Conservation (phyloP, 2,329 filamentous ascomycete species). For the Pestalotiopsis sp. region DNA sequence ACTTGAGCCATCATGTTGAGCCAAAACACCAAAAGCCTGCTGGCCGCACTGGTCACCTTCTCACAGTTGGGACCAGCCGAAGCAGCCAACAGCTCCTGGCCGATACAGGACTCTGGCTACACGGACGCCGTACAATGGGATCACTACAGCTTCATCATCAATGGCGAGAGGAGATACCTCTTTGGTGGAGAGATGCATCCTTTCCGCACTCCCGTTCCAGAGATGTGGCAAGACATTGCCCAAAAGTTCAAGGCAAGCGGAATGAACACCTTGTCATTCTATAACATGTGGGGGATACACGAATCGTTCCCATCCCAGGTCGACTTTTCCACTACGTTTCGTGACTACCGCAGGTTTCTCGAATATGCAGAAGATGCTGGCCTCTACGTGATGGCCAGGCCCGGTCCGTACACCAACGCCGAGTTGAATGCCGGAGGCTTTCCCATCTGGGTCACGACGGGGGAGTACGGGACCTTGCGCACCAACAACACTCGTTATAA, state of each 20-base stretch:
- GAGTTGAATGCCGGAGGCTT: constrained; percentile 77
- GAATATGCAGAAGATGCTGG: constrained; percentile 72
- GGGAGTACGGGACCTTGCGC: constrained; percentile 64
- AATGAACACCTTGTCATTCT: constrained; percentile 79
- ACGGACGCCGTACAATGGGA: constrained; percentile 66
- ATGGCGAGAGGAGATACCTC: constrained; percentile 70
- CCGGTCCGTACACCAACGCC: constrained; percentile 76
- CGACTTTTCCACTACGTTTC: not conserved
- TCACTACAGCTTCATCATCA: constrained; percentile 69
- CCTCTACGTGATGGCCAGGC: constrained; percentile 73
- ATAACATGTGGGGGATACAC: constrained; percentile 74
- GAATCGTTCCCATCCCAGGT: constrained; percentile 67
- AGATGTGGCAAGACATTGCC: constrained; percentile 67
- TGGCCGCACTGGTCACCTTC: not conserved
- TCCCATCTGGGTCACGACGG: constrained; percentile 71
- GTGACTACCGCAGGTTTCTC: constrained; percentile 49
- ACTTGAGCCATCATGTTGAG: not conserved
- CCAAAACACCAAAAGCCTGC: not conserved
- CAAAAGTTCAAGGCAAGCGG: constrained; percentile 82
- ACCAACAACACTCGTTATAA: constrained; percentile 64
- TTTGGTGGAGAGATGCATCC: constrained; percentile 78
- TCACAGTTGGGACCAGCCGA: not conserved
- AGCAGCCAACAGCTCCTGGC: not conserved
- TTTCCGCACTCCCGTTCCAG: constrained; percentile 52
- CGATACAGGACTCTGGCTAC: not conserved